Evolutionary conservation across 2,329 filamentous ascomycete genomes (phyloP).

Genomic region (Penicillium sp.): DNA sequence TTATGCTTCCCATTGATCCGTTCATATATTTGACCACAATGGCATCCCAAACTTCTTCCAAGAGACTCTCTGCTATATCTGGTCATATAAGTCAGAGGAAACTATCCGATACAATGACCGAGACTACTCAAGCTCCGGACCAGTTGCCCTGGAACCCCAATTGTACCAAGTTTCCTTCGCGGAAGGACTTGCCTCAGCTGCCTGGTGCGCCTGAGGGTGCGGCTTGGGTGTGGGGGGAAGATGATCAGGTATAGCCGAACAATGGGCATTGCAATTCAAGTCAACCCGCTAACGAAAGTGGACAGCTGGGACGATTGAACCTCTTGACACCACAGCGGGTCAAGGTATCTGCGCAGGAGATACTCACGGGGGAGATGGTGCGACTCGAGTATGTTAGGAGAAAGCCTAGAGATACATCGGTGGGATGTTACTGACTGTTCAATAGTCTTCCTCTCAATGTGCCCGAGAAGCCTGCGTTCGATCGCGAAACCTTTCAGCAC

Average conservation of each 20-base stretch:
- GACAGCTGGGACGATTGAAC: slow-evolving; percentile 55
- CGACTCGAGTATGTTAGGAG: slow-evolving; percentile 55
- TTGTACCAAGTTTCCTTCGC: slow-evolving; percentile 58
- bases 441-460: slow-evolving; percentile 58
- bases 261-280: not conserved
- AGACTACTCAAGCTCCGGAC: slow-evolving; percentile 33
- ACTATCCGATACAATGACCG: slow-evolving; percentile 15
- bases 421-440: not conserved
- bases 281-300: not conserved
- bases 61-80: slow-evolving; percentile 20
- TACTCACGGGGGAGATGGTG: slow-evolving; percentile 62
- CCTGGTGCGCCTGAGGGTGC: slow-evolving; percentile 60
- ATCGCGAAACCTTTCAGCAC: slow-evolving; percentile 60
- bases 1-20: not conserved
- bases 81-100: slow-evolving; percentile 14
- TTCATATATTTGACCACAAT: slow-evolving; percentile 8
- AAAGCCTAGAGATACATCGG: not conserved
- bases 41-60: slow-evolving; percentile 8
- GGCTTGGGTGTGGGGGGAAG: slow-evolving; percentile 66
- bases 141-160: slow-evolving; percentile 61
- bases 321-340: slow-evolving; percentile 63
- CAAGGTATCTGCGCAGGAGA: slow-evolving; percentile 59
- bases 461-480: slow-evolving; percentile 60
- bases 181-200: slow-evolving; percentile 60
- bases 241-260: slow-evolving; percentile 54